Evolutionary conservation across 208 protist species (phyloP).

Genomic region (Leishmania guyanensis): DNA sequence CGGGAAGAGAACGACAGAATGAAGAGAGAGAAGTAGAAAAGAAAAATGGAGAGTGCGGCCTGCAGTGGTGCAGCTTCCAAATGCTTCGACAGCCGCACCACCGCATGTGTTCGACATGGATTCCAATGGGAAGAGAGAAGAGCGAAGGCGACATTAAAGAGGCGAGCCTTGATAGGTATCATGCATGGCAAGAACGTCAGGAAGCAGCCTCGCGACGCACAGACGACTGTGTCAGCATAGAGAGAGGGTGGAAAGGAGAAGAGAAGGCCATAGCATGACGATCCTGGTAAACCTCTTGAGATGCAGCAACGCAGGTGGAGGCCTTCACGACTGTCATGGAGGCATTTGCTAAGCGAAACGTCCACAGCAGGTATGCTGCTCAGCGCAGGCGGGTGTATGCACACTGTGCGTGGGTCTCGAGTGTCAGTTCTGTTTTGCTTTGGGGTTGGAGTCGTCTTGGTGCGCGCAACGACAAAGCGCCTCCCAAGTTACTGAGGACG

Average conservation of each 20-base stretch:
- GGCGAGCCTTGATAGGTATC: too few relatives aligned
- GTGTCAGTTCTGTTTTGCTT: background rate
- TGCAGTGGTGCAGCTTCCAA: background rate
- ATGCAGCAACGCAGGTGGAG: background rate
- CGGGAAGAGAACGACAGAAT: background rate
- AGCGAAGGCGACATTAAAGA: background rate
- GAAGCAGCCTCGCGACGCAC: too few relatives aligned
- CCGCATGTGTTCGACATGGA: background rate
- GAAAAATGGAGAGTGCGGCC: background rate
- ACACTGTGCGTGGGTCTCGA: background rate
- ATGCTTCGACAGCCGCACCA: background rate
- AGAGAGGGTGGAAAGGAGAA: background rate
- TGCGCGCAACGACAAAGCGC: background rate
- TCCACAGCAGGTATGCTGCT: background rate
- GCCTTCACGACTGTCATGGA: background rate
- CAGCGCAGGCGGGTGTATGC: background rate
- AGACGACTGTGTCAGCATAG: background rate
- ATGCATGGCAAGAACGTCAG: too few relatives aligned
- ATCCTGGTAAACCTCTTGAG: background rate
- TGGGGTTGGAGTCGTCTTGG: background rate
- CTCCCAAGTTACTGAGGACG: background rate
- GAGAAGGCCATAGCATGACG: background rate
- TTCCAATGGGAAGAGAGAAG: background rate
- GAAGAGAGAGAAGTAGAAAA: background rate
- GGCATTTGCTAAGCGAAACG: background rate